These are phyloP conservation scores for Catunica adiposa DNA, from an alignment of 2,329 filamentous ascomycete genomes.

Conservation along the genomic window DNA sequence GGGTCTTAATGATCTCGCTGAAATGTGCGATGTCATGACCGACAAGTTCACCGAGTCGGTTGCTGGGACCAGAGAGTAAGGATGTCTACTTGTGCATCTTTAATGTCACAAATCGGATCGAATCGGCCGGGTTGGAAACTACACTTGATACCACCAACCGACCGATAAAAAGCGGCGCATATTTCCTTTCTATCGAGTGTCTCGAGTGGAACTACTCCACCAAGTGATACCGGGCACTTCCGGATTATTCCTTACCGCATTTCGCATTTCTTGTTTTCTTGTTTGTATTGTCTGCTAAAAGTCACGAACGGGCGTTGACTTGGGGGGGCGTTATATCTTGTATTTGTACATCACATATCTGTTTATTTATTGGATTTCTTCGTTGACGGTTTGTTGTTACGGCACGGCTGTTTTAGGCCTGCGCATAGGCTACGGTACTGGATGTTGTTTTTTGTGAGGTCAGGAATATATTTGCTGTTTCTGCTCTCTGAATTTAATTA, in stretches of 20 bases:
- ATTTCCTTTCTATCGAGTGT: neutral
- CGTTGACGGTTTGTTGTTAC: neutral
- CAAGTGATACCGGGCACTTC: neutral
- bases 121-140: constrained; percentile 1
- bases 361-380: neutral
- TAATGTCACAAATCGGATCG: neutral
- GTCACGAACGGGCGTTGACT: constrained; percentile 8
- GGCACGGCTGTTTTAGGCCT: neutral
- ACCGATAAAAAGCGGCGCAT: neutral
- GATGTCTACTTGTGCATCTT: neutral
- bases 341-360: constrained; percentile 8
- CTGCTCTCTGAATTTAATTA: constrained; percentile 2
- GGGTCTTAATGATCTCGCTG: constrained; percentile 73
- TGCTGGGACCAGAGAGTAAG: constrained; percentile 30
- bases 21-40: constrained; percentile 83
- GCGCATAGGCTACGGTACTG: neutral
- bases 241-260: neutral
- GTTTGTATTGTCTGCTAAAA: constrained; percentile 1
- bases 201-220: neutral
- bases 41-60: constrained; percentile 62
- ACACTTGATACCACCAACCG: neutral
- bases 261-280: constrained; percentile 3
- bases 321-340: constrained; percentile 11
- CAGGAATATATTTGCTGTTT: constrained; percentile 5
- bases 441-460: neutral